Evolutionary conservation across 306 rosid genomes (phyloP).

Genomic region (Dryas octopetala): DNA sequence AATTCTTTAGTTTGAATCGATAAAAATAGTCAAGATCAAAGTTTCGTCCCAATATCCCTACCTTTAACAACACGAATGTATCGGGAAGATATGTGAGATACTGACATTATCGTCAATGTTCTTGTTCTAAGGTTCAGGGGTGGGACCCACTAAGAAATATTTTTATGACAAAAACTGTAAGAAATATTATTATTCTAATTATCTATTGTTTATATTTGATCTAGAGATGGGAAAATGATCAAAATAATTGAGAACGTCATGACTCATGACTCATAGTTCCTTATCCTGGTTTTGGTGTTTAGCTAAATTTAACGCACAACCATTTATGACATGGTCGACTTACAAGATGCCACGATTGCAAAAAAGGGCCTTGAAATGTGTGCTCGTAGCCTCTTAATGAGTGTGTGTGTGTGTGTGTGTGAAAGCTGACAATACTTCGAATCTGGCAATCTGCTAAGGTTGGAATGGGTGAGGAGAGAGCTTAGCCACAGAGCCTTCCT

Average conservation of each 20-base stretch:
- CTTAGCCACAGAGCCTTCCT: slow-evolving; percentile 23
- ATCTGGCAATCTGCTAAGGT: slow-evolving; percentile 17
- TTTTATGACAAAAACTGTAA: not conserved
- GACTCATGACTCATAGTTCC: slow-evolving; percentile 29
- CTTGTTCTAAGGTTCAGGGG: not conserved
- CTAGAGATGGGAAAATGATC: not conserved
- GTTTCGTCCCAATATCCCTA: no score
- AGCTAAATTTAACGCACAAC: slow-evolving; percentile 8
- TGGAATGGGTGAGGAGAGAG: slow-evolving; percentile 4
- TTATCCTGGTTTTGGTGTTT: slow-evolving; percentile 49
- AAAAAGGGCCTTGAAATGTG: slow-evolving; percentile 16
- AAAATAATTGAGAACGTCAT: slow-evolving; percentile 34
- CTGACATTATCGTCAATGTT: not conserved
- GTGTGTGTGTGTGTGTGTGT: not conserved
- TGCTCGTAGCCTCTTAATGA: slow-evolving; percentile 7
- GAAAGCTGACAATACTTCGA: not conserved
- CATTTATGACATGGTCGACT: slow-evolving; percentile 28
- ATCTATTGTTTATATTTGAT: no score
- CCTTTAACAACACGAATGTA: no score
- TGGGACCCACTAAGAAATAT: slow-evolving; percentile 4
- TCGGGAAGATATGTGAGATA: not conserved
- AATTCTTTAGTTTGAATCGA: no score
- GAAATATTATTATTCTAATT: no score
- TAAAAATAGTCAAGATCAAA: no score
- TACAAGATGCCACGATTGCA: slow-evolving; percentile 20